Evolutionary conservation across 192 early-diverging fungal genomes (phyloP), one percentile per base, ranked within the genome.

Genomic region (Linnemannia zychae): DNA sequence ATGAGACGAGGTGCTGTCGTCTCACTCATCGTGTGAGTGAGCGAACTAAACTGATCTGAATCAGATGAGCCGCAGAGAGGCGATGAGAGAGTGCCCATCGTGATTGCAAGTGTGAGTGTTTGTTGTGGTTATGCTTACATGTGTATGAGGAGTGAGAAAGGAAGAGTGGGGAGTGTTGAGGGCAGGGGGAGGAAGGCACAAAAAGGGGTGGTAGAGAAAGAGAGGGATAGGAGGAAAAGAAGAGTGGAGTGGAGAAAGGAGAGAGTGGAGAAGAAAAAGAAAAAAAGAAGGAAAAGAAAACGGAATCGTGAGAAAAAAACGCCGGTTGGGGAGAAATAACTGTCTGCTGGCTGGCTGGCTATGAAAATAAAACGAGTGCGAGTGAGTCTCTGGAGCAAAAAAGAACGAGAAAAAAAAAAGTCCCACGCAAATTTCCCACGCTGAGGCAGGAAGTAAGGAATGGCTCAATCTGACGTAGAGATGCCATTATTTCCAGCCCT

Each of bases 391-490:
- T n/a, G 22, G 4, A n/a, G 16, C 46, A 47, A 46, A 37, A 28
- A 68, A 38, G 67, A 68, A 67, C 36, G 34, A 34, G 66, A 1
- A 67, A 37, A 67, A 38, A 40, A 68, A 68, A 37, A 31, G 57
- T 63, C 57, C 57, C 34, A 36, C 47, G 50, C 31, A 80, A 80
- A 71, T 69, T 81, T 81, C 79, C 73, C 79, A 81, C 79, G 73
- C 74, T 81, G 20, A 31, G 36, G 37, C 65, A 47, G 78, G 78
- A 80, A 80, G 28, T 80, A 80, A 80, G 44, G 49, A 33, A 76
- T n/a, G 49, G 17, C 34, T 46, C 72, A 17, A 40, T 16, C 13
- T 49, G 48, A 73, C 49, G 44, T 72, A 17, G 31, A 22, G 31
- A 16, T 4, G 6, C 4, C 60, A 11, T 75, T 66, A 66, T 67